A percentile compares a stretch with the other conserved stretches of the same genome.
Conservation (phyloP, 2,329 filamentous ascomycete species). For the Trichoderma sp. region DNA sequence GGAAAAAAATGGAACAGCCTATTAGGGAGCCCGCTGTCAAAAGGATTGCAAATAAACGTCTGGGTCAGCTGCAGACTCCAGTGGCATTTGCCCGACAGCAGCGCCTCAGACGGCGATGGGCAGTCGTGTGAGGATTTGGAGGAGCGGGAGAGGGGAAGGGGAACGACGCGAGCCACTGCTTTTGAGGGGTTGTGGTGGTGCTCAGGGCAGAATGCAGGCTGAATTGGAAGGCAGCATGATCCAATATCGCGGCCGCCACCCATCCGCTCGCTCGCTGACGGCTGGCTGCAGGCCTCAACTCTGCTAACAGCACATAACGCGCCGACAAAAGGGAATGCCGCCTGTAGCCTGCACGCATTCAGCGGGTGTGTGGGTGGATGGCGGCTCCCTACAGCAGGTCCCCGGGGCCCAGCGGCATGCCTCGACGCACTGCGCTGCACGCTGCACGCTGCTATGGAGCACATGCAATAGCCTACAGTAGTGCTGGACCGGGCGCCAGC, state of each 20-base stretch:
- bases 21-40: slow-evolving; percentile 23
- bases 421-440: neutral
- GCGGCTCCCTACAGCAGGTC: slow-evolving; percentile 25
- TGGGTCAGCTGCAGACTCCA: slow-evolving; percentile 17
- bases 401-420: neutral
- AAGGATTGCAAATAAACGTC: neutral
- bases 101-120: slow-evolving; percentile 21
- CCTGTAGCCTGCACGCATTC: slow-evolving; percentile 5
- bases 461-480: slow-evolving; percentile 3
- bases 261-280: slow-evolving; percentile 10
- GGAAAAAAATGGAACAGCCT: slow-evolving; percentile 2
- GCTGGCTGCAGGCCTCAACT: neutral
- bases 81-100: slow-evolving; percentile 20
- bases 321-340: slow-evolving; percentile 9
- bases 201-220: slow-evolving; percentile 22
- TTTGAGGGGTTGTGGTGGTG: slow-evolving; percentile 20
- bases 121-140: slow-evolving; percentile 10
- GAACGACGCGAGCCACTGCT: neutral
- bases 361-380: neutral
- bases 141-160: neutral
- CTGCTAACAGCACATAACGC: neutral
- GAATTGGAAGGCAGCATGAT: neutral
- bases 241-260: slow-evolving; percentile 13
- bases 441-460: neutral
- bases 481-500: neutral